Percentiles rank a stretch among this genome's conserved stretches.
phyloP scores from a whole-genome alignment of 257 asterid species.

The Solanum gandarillasii region DNA sequence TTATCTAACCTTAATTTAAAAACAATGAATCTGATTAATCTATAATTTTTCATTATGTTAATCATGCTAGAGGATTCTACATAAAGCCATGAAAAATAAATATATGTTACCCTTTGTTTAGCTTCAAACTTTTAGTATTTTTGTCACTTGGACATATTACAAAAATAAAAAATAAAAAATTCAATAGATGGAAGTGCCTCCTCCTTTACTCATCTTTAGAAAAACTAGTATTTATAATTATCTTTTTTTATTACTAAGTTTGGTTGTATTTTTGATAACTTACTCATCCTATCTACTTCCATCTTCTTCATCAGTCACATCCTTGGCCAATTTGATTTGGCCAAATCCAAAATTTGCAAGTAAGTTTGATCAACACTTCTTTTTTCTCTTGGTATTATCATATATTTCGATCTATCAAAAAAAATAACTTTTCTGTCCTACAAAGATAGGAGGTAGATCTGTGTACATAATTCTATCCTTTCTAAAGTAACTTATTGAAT shows the following conservation, averaged over 20 bases:
- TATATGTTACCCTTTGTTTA: neutral
- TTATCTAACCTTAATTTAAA: neutral
- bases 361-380: neutral
- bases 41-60: neutral
- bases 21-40: neutral
- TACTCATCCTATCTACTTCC: constrained; percentile 1
- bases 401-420: neutral
- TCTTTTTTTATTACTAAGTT: constrained; percentile 25
- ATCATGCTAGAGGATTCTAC: neutral
- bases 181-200: neutral
- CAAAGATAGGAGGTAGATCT: neutral
- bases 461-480: neutral
- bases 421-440: too few species aligned
- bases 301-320: constrained; percentile 40
- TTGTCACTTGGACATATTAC: neutral
- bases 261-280: constrained; percentile 37
- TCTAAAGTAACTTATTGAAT: neutral
- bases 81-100: neutral
- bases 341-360: constrained; percentile 8
- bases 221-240: constrained; percentile 36
- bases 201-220: constrained; percentile 22
- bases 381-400: neutral
- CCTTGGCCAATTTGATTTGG: constrained; percentile 18
- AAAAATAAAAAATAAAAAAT: neutral
- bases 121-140: neutral